These are phyloP conservation scores for Cadophora luteo-olivacea DNA, from an alignment of 2,329 filamentous ascomycete species.

Conservation along the genomic window DNA sequence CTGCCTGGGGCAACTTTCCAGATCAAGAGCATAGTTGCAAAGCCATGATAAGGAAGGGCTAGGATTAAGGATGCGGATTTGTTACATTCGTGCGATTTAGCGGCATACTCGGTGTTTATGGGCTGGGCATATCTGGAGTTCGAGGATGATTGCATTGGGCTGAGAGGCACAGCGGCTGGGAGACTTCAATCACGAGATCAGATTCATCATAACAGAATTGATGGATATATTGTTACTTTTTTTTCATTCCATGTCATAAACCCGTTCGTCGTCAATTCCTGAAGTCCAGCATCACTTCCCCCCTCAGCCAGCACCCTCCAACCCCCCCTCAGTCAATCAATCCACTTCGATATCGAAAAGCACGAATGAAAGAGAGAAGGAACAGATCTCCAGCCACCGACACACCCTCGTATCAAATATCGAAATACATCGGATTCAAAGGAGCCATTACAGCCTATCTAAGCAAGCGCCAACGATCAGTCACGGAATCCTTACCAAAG, in stretches of 20 bases:
- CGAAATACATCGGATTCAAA: conserved; percentile 25
- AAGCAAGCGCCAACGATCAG: conserved; percentile 44
- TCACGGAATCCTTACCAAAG: conserved; percentile 37
- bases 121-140: conserved; percentile 19
- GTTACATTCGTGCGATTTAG: conserved; percentile 36
- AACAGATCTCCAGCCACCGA: conserved; percentile 25
- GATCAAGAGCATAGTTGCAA: conserved; percentile 81
- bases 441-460: conserved; percentile 52
- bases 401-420: conserved; percentile 13
- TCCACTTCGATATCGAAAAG: conserved; percentile 24
- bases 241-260: conserved; percentile 16
- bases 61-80: neutral
- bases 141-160: conserved; percentile 1
- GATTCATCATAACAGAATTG: conserved; percentile 2
- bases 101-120: conserved; percentile 39
- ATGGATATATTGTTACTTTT: conserved; percentile 10
- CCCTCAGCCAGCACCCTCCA: conserved; percentile 12
- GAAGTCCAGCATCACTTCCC: neutral
- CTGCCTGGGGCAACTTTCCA: conserved; percentile 92
- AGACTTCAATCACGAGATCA: conserved; percentile 4
- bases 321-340: conserved; percentile 15
- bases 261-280: conserved; percentile 1
- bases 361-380: conserved; percentile 35
- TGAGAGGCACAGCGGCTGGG: conserved; percentile 2
- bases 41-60: conserved; percentile 53